Conservation (phyloP, 768 basidiomycete species). For the Phlebiopsis gigantea region DNA sequence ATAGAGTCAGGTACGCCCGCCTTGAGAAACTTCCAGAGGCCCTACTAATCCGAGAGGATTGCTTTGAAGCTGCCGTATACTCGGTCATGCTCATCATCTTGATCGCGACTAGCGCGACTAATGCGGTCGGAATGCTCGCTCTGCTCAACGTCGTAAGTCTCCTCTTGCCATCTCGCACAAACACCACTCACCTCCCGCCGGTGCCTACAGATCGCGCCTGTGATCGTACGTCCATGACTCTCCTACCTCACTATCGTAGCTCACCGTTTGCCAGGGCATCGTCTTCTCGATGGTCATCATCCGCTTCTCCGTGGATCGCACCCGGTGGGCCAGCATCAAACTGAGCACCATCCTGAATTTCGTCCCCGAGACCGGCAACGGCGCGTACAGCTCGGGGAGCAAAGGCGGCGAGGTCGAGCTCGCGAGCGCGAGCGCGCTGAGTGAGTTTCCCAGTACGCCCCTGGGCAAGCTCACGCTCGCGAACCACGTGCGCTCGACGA, state of each 20-base stretch:
- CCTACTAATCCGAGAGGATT: not conserved
- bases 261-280: slow-evolving; percentile 5
- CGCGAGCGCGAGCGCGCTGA: not conserved
- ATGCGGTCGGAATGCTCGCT: slow-evolving; percentile 4
- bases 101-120: slow-evolving; percentile 13
- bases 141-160: slow-evolving; percentile 15
- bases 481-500: not conserved
- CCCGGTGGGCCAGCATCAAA: slow-evolving; percentile 13
- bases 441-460: too few species aligned
- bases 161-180: not conserved
- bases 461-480: not conserved
- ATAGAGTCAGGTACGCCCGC: slow-evolving; percentile 17
- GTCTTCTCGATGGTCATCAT: slow-evolving; percentile 25
- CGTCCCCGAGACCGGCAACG: not conserved
- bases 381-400: too few species aligned
- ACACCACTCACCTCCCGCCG: not conserved
- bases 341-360: slow-evolving; percentile 9
- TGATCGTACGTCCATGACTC: slow-evolving; percentile 1
- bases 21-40: not conserved
- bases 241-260: not conserved
- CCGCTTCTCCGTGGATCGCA: slow-evolving; percentile 16
- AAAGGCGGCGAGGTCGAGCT: not conserved
- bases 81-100: slow-evolving; percentile 18
- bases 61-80: slow-evolving; percentile 15
- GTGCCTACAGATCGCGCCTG: not conserved